Percentiles rank a stretch among this genome's conserved stretches.
Evolutionary conservation across 345 rosid genomes (phyloP).

Genomic region (Clausena lansium): DNA sequence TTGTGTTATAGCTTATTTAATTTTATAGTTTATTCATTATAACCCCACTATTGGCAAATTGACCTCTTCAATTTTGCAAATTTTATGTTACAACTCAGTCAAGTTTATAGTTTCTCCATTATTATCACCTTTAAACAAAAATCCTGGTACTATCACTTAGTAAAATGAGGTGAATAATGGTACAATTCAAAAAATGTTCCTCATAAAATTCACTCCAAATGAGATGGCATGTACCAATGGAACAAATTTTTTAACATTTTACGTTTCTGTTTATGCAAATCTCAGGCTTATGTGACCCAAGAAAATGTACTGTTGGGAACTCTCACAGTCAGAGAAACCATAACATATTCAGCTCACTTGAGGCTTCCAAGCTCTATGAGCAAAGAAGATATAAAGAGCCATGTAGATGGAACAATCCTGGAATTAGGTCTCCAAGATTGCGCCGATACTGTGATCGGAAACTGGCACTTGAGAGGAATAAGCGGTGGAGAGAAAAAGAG

Average conservation of each 20-base stretch:
- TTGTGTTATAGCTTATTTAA: too few species aligned
- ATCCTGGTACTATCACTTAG: too few species aligned
- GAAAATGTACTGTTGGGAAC: conserved; percentile 67
- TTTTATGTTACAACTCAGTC: too few species aligned
- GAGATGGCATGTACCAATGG: neutral
- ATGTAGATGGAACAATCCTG: conserved; percentile 54
- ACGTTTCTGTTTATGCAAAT: neutral
- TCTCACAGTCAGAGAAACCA: conserved; percentile 65
- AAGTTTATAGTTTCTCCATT: too few species aligned
- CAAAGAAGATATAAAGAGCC: conserved; percentile 40
- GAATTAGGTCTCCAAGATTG: conserved; percentile 79
- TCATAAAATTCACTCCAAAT: too few species aligned
- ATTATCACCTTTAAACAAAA: too few species aligned
- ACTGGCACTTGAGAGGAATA: conserved; percentile 76
- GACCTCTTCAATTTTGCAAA: too few species aligned
- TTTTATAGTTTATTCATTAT: too few species aligned
- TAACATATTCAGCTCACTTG: conserved; percentile 60
- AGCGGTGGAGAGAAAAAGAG: conserved; percentile 87
- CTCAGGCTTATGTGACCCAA: conserved; percentile 82
- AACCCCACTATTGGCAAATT: too few species aligned
- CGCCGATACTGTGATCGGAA: conserved; percentile 51
- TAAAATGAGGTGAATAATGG: too few species aligned
- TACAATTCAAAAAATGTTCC: too few species aligned
- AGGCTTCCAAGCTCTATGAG: conserved; percentile 52
- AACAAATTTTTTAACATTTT: neutral